Conservation (phyloP, 1,139 yeast species). For the Kazachstania sp. region DNA sequence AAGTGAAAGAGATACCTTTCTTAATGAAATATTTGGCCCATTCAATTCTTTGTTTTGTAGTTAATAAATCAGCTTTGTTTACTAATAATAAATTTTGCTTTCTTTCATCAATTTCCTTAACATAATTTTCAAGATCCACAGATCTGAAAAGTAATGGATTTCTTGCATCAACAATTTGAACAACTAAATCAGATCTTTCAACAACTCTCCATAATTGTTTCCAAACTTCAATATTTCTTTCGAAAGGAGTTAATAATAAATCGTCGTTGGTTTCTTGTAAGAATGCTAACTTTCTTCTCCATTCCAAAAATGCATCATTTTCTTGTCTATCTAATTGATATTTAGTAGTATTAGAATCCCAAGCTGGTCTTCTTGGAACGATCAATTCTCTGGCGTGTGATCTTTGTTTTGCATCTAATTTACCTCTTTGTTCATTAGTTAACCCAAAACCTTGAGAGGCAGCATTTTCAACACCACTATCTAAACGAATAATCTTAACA, state of each 20-base stretch:
- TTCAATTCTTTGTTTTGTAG: slow-evolving; percentile 60
- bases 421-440: slow-evolving; percentile 58
- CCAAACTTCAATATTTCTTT: slow-evolving; percentile 97
- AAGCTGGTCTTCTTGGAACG: slow-evolving; percentile 87
- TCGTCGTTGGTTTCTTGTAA: slow-evolving; percentile 71
- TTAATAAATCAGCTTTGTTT: slow-evolving; percentile 87
- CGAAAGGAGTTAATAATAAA: slow-evolving; percentile 88
- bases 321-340: slow-evolving; percentile 79
- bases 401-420: slow-evolving; percentile 57
- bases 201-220: slow-evolving; percentile 97
- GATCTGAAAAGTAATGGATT: slow-evolving; percentile 88
- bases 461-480: slow-evolving; percentile 41
- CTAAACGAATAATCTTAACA: slow-evolving; percentile 75
- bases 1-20: slow-evolving; percentile 71
- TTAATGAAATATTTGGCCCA: slow-evolving; percentile 82
- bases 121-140: slow-evolving; percentile 78
- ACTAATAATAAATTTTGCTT: slow-evolving; percentile 77
- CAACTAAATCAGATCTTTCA: slow-evolving; percentile 87
- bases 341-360: slow-evolving; percentile 68
- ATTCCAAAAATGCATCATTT: slow-evolving; percentile 80
- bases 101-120: slow-evolving; percentile 57
- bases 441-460: slow-evolving; percentile 47
- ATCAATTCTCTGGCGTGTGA: slow-evolving; percentile 71
- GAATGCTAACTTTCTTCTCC: slow-evolving; percentile 86
- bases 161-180: slow-evolving; percentile 97